These are phyloP conservation scores for Purshia tridentata DNA, from an alignment of 306 rosid genomes.

Conservation along the genomic window DNA sequence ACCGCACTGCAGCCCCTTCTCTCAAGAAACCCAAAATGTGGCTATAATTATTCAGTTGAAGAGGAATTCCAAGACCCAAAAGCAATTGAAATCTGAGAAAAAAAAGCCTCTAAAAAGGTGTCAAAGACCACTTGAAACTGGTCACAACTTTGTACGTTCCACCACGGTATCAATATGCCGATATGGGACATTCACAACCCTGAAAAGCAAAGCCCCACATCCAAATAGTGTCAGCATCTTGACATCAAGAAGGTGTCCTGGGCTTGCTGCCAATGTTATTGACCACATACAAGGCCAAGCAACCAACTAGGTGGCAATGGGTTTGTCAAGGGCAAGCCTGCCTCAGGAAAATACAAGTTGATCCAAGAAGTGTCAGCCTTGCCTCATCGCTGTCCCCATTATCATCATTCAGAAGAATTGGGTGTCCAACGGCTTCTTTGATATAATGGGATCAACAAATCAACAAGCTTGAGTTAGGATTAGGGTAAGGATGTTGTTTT, in stretches of 20 bases:
- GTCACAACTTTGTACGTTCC: slow-evolving; percentile 86
- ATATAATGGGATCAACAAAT: background rate
- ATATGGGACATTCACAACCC: slow-evolving; percentile 81
- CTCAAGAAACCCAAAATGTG: no score
- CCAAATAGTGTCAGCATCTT: no score
- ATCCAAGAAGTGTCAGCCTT: slow-evolving; percentile 53
- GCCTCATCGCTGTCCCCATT: slow-evolving; percentile 23
- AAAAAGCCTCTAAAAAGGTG: slow-evolving; percentile 80
- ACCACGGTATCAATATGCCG: slow-evolving; percentile 81
- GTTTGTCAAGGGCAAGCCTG: slow-evolving; percentile 73
- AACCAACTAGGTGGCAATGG: slow-evolving; percentile 91
- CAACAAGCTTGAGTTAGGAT: background rate
- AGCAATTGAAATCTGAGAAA: slow-evolving; percentile 86
- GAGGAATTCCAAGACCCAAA: slow-evolving; percentile 85
- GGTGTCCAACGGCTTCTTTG: background rate
- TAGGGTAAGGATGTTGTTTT: background rate
- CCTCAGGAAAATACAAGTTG: slow-evolving; percentile 54
- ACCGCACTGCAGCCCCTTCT: no score
- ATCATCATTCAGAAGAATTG: slow-evolving; percentile 1
- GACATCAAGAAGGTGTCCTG: no score
- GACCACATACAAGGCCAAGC: slow-evolving; percentile 97
- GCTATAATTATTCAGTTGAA: slow-evolving; percentile 74
- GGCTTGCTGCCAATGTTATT: slow-evolving; percentile 52
- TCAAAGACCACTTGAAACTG: slow-evolving; percentile 86
- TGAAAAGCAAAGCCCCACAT: slow-evolving; percentile 72